These are phyloP conservation scores for Talaromyces sp. DNA, from an alignment of 2,329 filamentous ascomycete species.

Conservation along the genomic window DNA sequence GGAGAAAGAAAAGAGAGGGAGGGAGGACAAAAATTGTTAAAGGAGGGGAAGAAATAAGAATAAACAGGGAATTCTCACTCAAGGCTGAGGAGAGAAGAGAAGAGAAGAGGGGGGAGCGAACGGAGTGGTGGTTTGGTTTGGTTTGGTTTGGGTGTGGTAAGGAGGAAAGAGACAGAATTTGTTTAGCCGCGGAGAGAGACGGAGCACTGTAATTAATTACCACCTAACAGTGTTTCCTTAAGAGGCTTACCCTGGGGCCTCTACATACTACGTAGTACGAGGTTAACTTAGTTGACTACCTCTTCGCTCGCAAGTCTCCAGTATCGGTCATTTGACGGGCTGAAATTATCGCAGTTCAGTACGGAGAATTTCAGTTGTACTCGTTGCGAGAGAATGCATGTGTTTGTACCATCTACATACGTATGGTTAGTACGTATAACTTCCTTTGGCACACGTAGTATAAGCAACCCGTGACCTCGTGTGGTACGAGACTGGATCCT, in stretches of 20 bases:
- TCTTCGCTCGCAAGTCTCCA: neutral
- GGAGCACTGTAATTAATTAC: slow-evolving; percentile 10
- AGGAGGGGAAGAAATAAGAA: slow-evolving; percentile 9
- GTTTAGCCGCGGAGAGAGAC: slow-evolving; percentile 17
- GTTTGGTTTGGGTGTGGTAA: neutral
- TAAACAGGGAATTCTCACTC: slow-evolving; percentile 8
- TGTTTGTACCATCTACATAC: neutral
- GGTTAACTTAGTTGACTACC: neutral
- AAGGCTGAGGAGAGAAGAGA: slow-evolving; percentile 14
- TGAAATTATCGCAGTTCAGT: neutral
- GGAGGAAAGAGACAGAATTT: slow-evolving; percentile 12
- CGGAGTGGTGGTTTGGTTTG: neutral
- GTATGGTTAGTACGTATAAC: neutral
- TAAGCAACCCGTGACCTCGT: neutral
- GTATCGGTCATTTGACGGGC: neutral
- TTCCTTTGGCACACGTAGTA: neutral
- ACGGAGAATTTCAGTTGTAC: neutral
- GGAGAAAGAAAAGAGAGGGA: slow-evolving; percentile 21
- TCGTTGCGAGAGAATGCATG: neutral
- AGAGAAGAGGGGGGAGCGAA: slow-evolving; percentile 3
- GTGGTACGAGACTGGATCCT: neutral
- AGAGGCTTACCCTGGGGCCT: neutral
- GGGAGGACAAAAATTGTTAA: slow-evolving; percentile 18
- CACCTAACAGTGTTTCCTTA: neutral
- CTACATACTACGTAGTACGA: neutral